Percentiles rank a stretch among this genome's conserved stretches.
phyloP scores from a whole-genome alignment of 148 eudicot genomes.

The Heliosperma pusillum region DNA sequence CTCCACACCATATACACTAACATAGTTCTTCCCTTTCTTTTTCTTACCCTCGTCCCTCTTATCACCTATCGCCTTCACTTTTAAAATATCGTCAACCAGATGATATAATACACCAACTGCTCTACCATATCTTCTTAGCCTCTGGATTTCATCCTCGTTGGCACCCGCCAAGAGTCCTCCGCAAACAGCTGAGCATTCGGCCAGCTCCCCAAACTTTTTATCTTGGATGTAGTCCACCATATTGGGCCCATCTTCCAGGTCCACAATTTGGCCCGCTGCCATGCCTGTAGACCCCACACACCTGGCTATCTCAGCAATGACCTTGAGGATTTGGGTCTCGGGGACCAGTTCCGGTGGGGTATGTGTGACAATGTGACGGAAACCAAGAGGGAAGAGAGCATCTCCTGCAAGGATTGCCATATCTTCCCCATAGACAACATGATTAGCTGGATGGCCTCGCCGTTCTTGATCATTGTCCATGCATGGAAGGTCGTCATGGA shows the following conservation, averaged over 20 bases:
- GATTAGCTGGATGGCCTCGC: conserved; percentile 85
- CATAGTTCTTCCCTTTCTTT: conserved; percentile 65
- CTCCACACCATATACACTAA: conserved; percentile 72
- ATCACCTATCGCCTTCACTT: conserved; percentile 38
- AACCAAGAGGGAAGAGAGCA: conserved; percentile 86
- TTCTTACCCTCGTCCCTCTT: conserved; percentile 23
- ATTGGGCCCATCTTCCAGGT: conserved; percentile 74
- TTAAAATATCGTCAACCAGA: conserved; percentile 63
- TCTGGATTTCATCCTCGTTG: conserved; percentile 64
- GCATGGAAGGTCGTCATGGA: conserved; percentile 92
- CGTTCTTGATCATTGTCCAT: conserved; percentile 89
- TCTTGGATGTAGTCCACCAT: conserved; percentile 68
- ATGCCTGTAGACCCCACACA: conserved; percentile 95
- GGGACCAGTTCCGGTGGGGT: conserved; percentile 71
- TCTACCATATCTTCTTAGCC: conserved; percentile 70
- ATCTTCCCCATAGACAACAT: conserved; percentile 68
- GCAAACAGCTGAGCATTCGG: conserved; percentile 87
- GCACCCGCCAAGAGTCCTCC: conserved; percentile 83
- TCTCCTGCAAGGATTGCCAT: conserved; percentile 95
- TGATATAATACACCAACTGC: conserved; percentile 88
- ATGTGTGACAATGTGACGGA: conserved; percentile 76
- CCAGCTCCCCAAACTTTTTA: conserved; percentile 89
- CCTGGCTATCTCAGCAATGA: conserved; percentile 74
- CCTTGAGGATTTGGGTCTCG: conserved; percentile 54
- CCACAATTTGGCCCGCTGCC: conserved; percentile 88